Evolutionary conservation across 2,329 filamentous ascomycete genomes (phyloP), one percentile per base, ranked within the genome.

Genomic region (Aspergillus arachidicola): DNA sequence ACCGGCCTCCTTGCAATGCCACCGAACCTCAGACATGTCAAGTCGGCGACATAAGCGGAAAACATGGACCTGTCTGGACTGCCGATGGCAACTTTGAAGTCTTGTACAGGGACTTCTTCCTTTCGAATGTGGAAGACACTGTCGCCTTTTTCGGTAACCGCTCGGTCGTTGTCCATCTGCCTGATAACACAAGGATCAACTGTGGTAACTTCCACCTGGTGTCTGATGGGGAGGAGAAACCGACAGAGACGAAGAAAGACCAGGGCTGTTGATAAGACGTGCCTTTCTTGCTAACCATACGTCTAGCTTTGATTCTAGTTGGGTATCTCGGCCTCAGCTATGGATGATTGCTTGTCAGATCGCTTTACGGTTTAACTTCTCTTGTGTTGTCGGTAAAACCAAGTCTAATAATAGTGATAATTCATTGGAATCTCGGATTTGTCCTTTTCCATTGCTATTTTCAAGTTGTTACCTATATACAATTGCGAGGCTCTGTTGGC

Each of bases 41-140:
- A 78, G 86, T 91, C 12, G 91, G 92, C 67, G 91, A 94, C 75
- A 82, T 93, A 61, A 86, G 86, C 69, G 91, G 91, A 73, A 94
- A 94, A 80, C 81, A 90, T 71, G 90, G 90, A 65, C 82, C 83
- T 64, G 85, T 91, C 71, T 81, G 76, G 30, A 75, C 77, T 32
- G 88, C 84, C 72, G 72, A 53, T 7, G 61, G 63, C 43, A 63
- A 70, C 28, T 81, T 76, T 68, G 68, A 69, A 21, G 65, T 66
- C 45, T 65, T 66, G 53, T 83, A 85, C 66, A 69, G 75, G 45
- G 85, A 87, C 65, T 71, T 75, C 43, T 88, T 82, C 75, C 65
- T 83, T 43, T 82, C 85, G 34, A 82, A 81, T 51, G 69, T 72
- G 38, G 71, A 75, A 0, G 73, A 72, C 12, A 72, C 75, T 43